These are phyloP conservation scores for Colletotrichum sp. DNA, from an alignment of 2,329 filamentous ascomycete species.

Conservation along the genomic window DNA sequence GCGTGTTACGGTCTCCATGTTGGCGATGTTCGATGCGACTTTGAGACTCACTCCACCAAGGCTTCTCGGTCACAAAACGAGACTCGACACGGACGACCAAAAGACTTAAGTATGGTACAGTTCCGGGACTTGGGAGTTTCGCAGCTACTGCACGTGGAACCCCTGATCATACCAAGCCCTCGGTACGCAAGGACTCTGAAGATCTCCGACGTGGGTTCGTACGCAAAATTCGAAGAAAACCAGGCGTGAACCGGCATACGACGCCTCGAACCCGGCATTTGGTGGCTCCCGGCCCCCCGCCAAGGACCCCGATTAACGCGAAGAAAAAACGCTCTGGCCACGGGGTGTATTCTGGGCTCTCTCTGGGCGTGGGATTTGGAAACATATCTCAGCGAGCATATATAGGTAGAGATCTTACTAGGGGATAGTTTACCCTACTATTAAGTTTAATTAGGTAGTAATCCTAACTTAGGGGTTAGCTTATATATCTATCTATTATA, in stretches of 20 bases:
- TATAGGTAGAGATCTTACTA: no score
- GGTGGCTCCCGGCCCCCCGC: background rate
- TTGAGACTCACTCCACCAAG: background rate
- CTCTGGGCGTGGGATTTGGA: no score
- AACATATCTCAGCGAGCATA: no score
- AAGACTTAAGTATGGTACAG: background rate
- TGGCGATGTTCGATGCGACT: background rate
- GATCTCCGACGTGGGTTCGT: background rate
- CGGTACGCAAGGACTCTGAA: background rate
- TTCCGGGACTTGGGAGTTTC: fast-evolving
- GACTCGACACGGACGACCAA: fast-evolving
- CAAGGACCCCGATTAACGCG: no score
- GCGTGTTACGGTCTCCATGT: background rate
- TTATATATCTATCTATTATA: no score
- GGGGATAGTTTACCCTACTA: no score
- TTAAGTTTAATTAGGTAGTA: no score
- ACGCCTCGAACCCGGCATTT: no score
- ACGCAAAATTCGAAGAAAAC: background rate
- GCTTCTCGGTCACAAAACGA: background rate
- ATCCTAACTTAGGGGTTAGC: no score
- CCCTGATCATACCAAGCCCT: background rate
- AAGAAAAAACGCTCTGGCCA: no score
- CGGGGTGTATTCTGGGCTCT: no score
- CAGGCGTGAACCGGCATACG: background rate
- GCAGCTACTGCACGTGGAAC: background rate